phyloP scores from a whole-genome alignment of 192 early-diverging fungal species.

The Rhizophagus prolifer region DNA sequence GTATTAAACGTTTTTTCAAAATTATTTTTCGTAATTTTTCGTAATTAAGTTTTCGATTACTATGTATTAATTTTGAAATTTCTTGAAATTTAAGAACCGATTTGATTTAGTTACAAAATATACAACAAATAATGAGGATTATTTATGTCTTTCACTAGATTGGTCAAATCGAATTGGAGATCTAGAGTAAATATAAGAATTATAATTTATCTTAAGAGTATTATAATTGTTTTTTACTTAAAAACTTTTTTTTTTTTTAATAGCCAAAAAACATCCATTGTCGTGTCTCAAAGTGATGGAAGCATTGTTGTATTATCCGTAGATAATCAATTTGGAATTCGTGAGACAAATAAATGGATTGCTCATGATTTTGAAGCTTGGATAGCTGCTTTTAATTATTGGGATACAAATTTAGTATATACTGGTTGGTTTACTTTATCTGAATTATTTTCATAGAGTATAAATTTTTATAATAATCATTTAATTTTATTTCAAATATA shows the following conservation, averaged over 20 bases:
- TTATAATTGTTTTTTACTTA: too few species aligned
- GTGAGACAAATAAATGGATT: constrained; percentile 56
- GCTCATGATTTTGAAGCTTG: constrained; percentile 93
- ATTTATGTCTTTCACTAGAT: constrained; percentile 84
- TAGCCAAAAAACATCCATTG: constrained; percentile 41
- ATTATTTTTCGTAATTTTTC: neutral
- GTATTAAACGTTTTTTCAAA: neutral
- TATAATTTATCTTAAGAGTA: neutral
- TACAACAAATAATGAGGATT: constrained; percentile 47
- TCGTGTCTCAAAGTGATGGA: constrained; percentile 81
- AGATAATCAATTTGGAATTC: constrained; percentile 41
- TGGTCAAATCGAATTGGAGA: constrained; percentile 73
- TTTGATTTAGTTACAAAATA: constrained; percentile 36
- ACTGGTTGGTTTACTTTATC: constrained; percentile 43
- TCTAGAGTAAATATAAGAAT: constrained; percentile 12
- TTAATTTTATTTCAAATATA: neutral
- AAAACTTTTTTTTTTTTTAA: neutral
- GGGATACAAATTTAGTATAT: constrained; percentile 70
- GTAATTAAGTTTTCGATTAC: neutral
- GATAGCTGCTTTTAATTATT: constrained; percentile 89
- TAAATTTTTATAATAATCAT: neutral
- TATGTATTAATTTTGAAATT: too few species aligned
- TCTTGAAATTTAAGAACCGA: constrained; percentile 29
- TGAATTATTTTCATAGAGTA: neutral
- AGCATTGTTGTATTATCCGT: constrained; percentile 54